Evolutionary conservation across 345 rosid genomes (phyloP), one percentile per base, ranked within the genome.

Genomic region (Brassica cretica): DNA sequence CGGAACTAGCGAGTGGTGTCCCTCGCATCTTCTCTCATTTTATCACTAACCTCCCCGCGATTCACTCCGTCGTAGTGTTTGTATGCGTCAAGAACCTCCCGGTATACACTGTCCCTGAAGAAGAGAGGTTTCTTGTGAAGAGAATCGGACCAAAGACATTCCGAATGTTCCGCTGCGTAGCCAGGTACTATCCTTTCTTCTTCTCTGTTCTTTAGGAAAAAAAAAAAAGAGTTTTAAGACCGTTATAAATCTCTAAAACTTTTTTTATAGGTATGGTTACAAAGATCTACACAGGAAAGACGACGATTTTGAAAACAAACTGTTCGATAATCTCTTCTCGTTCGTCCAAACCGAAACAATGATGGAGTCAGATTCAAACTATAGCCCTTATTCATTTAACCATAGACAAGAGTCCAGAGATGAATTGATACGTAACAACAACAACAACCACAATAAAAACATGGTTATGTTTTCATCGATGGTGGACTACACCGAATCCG

Each of bases 1-100:
- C 97, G 3, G 94, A 91, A 71, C 83, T 91, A 69, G 85, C 94
- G 1, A 90, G 94, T 11, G 97, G 97, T 19, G 93, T 91, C 21
- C 97, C 97, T 30, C 97, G 77, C 75, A 91, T 91, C 53, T 91
- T 91, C 81, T 91, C 94, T 72, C 97, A 91, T 83, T 89, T 91
- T 84, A 88, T 91, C 75, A 91, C 97, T 6, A 91, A 91, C 67
- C 84, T 91, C 8, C 97, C 97, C 0, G 97, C 97, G 3, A 86
- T 89, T 65, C 97, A 91, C 82, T 88, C 94, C 1, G 88, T 86
- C 8, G 89, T 91, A 4, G 91, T 89, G 71, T 89, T 91, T 60
- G 87, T 91, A 56, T 91, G 94, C 55, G 86, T 91, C 53, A 91
- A 91, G 80, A 87, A 89, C 80, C 93, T 91, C 63, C 94, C 97